Percentiles rank a stretch among this genome's conserved stretches.
Evolutionary conservation across 148 eudicot genomes (phyloP).

Genomic region (Rhododendron henanense): DNA sequence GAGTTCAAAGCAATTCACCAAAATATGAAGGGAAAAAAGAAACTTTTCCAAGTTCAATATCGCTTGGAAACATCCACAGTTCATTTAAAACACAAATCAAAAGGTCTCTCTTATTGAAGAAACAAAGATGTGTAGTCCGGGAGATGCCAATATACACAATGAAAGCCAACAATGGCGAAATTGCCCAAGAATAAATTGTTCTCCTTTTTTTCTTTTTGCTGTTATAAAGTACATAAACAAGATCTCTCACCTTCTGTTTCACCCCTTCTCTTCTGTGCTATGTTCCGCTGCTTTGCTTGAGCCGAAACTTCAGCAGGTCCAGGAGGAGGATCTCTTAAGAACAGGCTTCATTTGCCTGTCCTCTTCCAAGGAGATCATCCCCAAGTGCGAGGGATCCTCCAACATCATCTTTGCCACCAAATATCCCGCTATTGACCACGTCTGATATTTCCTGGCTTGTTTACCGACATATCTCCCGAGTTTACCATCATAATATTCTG

Average conservation of each 20-base stretch:
- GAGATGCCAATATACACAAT: constrained; percentile 37
- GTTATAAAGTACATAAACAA: not conserved
- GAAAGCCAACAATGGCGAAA: constrained; percentile 7
- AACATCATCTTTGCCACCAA: constrained; percentile 94
- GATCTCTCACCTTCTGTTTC: not conserved
- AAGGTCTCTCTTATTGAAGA: constrained; percentile 17
- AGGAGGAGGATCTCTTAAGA: constrained; percentile 81
- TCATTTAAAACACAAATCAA: not conserved
- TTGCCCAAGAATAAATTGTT: constrained; percentile 14
- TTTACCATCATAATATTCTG: constrained; percentile 92
- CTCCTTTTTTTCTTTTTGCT: not conserved
- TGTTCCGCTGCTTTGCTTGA: not conserved
- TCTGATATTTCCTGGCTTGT: constrained; percentile 84
- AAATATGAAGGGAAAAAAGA: not conserved
- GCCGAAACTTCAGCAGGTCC: constrained; percentile 58
- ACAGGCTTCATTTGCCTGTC: constrained; percentile 73
- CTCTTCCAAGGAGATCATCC: constrained; percentile 90
- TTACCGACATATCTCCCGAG: constrained; percentile 78
- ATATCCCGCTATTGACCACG: constrained; percentile 97
- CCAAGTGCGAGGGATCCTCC: constrained; percentile 95
- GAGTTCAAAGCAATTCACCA: not conserved
- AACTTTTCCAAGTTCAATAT: not conserved
- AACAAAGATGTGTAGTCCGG: constrained; percentile 23
- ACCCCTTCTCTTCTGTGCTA: not conserved
- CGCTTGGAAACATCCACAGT: not conserved